Evolutionary conservation across 768 basidiomycete genomes (phyloP), one percentile per base, ranked within the genome.

Genomic region (Dacryopinax spathularia): DNA sequence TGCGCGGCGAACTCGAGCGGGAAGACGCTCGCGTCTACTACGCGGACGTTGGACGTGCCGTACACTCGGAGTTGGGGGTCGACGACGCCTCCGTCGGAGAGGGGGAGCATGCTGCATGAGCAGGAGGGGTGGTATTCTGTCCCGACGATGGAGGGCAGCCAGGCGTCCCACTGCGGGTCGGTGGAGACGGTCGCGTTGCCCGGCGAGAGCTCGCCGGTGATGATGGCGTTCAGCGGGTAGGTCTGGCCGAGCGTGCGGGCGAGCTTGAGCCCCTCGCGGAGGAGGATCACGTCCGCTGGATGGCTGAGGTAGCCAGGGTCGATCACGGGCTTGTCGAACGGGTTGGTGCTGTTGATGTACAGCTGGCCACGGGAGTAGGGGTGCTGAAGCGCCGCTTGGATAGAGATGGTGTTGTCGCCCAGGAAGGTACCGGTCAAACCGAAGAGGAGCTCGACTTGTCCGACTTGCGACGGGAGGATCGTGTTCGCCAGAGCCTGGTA

Each of bases 231-330:
- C 1, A 87, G 73, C 0, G 87, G 86, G 1, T 78, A 73, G 1
- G 81, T 79, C 7, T 75, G 68, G 0, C 79, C 83, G 39, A 87
- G 69, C 63, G 69, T 77, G 33, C 86, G 79, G n/a, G 80, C 84
- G 60, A 86, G 77, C 70, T 83, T 84, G 62, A 85, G 72, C 31
- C 82, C 85, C 71, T 84, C 80, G 44, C 84, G 80, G 62, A 86
- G 70, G 35, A 82, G 72, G 10, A 72, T 68, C 34, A 77, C 63
- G 70, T 84, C 82, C 25, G 81, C 80, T 5, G 76, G 72, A 68
- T 85, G 80, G 4, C 79, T 69, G 22, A 80, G 72, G 70, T 79
- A 77, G 48, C 76, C 76, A 2, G 81, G 80, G 67, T 85, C 75
- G 68, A 85, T 81, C 31, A 74, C 61, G 0, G 84, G 82, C 27